These are phyloP conservation scores for Pseudopithomyces maydicus DNA, from an alignment of 2,329 filamentous ascomycete species.

Conservation along the genomic window DNA sequence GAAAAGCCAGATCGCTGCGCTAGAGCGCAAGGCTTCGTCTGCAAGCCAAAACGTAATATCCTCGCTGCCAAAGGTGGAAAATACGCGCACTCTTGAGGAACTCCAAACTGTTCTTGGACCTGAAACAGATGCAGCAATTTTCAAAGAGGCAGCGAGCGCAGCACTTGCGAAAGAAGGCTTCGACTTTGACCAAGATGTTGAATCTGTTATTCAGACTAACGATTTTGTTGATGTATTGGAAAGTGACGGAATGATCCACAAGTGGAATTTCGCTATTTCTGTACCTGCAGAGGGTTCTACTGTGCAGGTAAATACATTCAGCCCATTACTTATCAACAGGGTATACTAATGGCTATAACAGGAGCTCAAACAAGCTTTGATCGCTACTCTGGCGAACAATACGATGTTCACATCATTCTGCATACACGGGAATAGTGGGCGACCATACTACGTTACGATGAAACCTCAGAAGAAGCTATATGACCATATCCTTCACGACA, in stretches of 20 bases:
- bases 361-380: slow-evolving; percentile 1
- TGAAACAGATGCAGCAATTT: neutral
- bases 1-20: neutral
- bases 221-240: slow-evolving; percentile 2
- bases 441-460: slow-evolving; percentile 2
- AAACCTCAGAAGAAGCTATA: slow-evolving; percentile 4
- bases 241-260: neutral
- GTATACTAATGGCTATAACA: neutral
- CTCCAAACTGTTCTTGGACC: neutral
- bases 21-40: neutral
- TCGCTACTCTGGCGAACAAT: slow-evolving; percentile 2
- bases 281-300: slow-evolving; percentile 2
- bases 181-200: slow-evolving; percentile 1
- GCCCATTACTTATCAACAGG: neutral
- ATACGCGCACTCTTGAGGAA: neutral
- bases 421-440: neutral
- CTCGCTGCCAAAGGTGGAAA: neutral
- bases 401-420: neutral
- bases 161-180: slow-evolving; percentile 2
- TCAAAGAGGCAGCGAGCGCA: neutral
- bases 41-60: neutral
- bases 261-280: slow-evolving; percentile 3
- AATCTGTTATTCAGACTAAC: slow-evolving; percentile 2
- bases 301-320: slow-evolving; percentile 6
- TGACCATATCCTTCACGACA: neutral